These are phyloP conservation scores for Ascochyta clinopodiicola DNA, from an alignment of 2,329 filamentous ascomycete genomes.

Conservation along the genomic window DNA sequence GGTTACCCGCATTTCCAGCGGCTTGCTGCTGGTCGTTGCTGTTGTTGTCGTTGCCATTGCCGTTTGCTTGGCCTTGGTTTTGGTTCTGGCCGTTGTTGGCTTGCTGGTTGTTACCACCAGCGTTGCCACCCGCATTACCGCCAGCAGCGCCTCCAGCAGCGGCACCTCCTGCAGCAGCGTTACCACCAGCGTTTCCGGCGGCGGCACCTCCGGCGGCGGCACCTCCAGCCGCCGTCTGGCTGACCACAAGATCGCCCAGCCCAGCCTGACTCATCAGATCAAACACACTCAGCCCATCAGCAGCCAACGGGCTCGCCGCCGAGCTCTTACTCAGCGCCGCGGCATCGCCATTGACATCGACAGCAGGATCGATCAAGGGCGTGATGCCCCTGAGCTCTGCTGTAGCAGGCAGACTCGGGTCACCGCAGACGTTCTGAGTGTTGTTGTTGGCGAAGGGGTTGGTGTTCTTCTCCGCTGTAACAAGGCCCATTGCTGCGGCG, in stretches of 20 bases:
- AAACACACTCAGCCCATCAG: conserved; percentile 69
- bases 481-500: conserved; percentile 66
- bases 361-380: conserved; percentile 70
- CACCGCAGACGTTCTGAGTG: conserved; percentile 67
- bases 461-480: conserved; percentile 75
- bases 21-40: conserved; percentile 1
- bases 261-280: conserved; percentile 68
- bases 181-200: background rate
- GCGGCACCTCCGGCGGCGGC: background rate
- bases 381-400: conserved; percentile 69
- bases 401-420: conserved; percentile 67
- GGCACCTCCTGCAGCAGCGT: conserved; percentile 4
- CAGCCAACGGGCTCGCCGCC: conserved; percentile 61
- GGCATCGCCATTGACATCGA: conserved; percentile 62
- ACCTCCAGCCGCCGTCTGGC: conserved; percentile 41
- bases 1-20: background rate
- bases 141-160: background rate
- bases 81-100: conserved; percentile 17
- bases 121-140: background rate
- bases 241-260: conserved; percentile 65
- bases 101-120: conserved; percentile 21
- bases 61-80: conserved; percentile 11
- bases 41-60: conserved; percentile 10
- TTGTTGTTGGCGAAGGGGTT: conserved; percentile 68
- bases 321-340: conserved; percentile 66